Percentiles rank a stretch among this genome's conserved stretches.
phyloP scores from a whole-genome alignment of 192 early-diverging fungal genomes.

The Gorgonomyces haynaldii region DNA sequence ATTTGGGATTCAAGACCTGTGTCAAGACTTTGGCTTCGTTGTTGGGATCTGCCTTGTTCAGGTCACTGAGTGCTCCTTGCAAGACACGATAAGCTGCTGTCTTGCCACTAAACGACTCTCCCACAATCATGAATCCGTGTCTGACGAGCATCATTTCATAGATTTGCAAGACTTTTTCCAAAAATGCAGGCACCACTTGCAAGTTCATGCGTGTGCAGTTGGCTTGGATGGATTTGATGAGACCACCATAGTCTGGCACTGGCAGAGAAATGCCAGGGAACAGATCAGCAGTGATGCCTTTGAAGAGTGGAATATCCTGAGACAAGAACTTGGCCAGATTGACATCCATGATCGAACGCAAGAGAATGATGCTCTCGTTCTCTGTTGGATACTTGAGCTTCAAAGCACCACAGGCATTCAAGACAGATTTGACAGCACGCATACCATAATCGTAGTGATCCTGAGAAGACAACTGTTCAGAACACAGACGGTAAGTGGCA shows the following conservation, averaged over 20 bases:
- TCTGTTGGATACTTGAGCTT: slow-evolving; percentile 49
- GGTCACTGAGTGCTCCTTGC: slow-evolving; percentile 38
- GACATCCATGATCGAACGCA: slow-evolving; percentile 50
- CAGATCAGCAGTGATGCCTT: slow-evolving; percentile 48
- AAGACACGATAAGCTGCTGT: slow-evolving; percentile 41
- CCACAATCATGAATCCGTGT: slow-evolving; percentile 52
- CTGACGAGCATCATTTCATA: slow-evolving; percentile 57
- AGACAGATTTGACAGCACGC: slow-evolving; percentile 49
- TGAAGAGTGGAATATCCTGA: slow-evolving; percentile 52
- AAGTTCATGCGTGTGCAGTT: slow-evolving; percentile 36
- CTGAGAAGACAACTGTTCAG: slow-evolving; percentile 50
- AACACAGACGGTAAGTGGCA: slow-evolving; percentile 47
- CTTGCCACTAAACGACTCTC: slow-evolving; percentile 44
- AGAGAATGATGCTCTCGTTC: slow-evolving; percentile 45
- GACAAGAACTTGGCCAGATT: slow-evolving; percentile 50
- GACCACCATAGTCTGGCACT: slow-evolving; percentile 38
- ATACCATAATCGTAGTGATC: slow-evolving; percentile 56
- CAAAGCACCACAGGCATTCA: slow-evolving; percentile 40
- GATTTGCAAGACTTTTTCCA: slow-evolving; percentile 47
- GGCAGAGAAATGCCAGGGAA: slow-evolving; percentile 48
- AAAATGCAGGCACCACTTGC: slow-evolving; percentile 41
- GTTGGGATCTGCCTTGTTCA: slow-evolving; percentile 28
- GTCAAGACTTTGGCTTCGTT: slow-evolving; percentile 38
- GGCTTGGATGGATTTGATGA: slow-evolving; percentile 29
- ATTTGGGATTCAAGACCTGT: slow-evolving; percentile 43